These are phyloP conservation scores for Coniosporium apollinis DNA, from an alignment of 495 filamentous ascomycete genomes.

Conservation along the genomic window DNA sequence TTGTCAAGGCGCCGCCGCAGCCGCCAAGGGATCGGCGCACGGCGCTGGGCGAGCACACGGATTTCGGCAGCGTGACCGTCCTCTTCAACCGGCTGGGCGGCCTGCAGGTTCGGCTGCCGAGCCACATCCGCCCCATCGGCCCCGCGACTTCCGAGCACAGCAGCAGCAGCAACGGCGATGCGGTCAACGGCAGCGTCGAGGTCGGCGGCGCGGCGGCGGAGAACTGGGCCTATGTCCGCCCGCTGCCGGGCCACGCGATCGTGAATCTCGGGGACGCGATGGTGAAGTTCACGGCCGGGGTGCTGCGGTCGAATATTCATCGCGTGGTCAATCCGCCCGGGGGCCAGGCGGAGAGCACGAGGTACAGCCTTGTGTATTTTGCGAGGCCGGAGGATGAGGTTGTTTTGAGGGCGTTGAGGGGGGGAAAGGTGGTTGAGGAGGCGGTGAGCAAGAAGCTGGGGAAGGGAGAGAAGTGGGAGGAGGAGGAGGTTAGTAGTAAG, in stretches of 20 bases:
- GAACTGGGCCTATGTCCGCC: slow-evolving; percentile 41
- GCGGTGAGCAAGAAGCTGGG: slow-evolving; percentile 20
- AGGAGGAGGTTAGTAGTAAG: slow-evolving; percentile 27
- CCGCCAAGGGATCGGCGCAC: slow-evolving; percentile 24
- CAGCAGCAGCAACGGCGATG: too few species aligned
- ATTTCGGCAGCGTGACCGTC: slow-evolving; percentile 22
- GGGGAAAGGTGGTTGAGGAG: slow-evolving; percentile 17
- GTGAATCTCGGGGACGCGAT: slow-evolving; percentile 52
- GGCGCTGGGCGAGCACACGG: slow-evolving; percentile 30
- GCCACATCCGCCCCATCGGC: too few species aligned
- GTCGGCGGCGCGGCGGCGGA: not conserved
- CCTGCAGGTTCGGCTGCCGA: slow-evolving; percentile 8
- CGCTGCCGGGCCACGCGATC: slow-evolving; percentile 39
- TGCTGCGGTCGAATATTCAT: slow-evolving; percentile 46
- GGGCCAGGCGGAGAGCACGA: slow-evolving; percentile 29
- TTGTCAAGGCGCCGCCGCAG: slow-evolving; percentile 33
- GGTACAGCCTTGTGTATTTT: slow-evolving; percentile 49
- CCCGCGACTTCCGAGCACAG: too few species aligned
- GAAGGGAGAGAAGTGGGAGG: slow-evolving; percentile 17
- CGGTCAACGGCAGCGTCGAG: too few species aligned
- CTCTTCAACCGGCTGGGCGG: slow-evolving; percentile 22
- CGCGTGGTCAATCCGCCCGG: slow-evolving; percentile 42
- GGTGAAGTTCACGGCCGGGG: slow-evolving; percentile 43
- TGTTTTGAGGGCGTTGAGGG: slow-evolving; percentile 29
- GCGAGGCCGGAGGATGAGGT: slow-evolving; percentile 41